A percentile compares a stretch with the other conserved stretches of the same genome.
These are phyloP conservation scores for Talaromyces borbonicus DNA, from an alignment of 495 filamentous ascomycete species.

Conservation along the genomic window DNA sequence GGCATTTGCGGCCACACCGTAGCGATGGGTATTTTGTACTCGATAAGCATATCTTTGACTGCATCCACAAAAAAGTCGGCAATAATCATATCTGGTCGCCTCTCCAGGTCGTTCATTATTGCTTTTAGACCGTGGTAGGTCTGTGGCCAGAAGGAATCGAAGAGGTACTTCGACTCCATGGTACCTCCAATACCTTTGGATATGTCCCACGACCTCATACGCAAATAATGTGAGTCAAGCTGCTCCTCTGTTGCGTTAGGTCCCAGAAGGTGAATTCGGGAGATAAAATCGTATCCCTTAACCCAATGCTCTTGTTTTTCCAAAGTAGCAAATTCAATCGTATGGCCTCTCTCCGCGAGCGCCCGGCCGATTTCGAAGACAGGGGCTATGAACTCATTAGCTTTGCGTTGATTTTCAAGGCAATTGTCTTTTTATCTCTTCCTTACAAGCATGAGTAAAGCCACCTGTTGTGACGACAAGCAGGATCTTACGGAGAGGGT, in stretches of 20 bases:
- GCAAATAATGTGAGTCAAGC: conserved; percentile 19
- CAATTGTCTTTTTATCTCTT: background rate
- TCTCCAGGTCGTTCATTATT: conserved; percentile 13
- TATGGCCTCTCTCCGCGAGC: conserved; percentile 25
- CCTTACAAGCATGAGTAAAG: conserved; percentile 19
- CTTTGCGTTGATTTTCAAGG: background rate
- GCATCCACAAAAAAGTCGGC: conserved; percentile 32
- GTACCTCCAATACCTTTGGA: conserved; percentile 13
- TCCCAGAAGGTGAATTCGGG: conserved; percentile 15
- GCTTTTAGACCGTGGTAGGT: conserved; percentile 21
- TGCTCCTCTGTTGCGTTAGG: conserved; percentile 13
- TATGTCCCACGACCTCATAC: conserved; percentile 22
- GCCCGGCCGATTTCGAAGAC: conserved; percentile 28
- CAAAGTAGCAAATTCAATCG: conserved; percentile 28
- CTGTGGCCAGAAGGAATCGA: conserved; percentile 29
- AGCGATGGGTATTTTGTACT: conserved; percentile 25
- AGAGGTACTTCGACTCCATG: conserved; percentile 23
- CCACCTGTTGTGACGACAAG: conserved; percentile 19
- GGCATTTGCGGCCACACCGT: conserved; percentile 30
- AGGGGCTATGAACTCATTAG: conserved; percentile 17
- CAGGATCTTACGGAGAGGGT: conserved; percentile 19
- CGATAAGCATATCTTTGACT: conserved; percentile 20
- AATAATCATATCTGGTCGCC: conserved; percentile 24
- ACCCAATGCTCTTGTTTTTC: conserved; percentile 25
- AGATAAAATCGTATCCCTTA: conserved; percentile 19